Evolutionary conservation across 495 filamentous ascomycete species (phyloP).

Genomic region (Neurospora tetrasperma): DNA sequence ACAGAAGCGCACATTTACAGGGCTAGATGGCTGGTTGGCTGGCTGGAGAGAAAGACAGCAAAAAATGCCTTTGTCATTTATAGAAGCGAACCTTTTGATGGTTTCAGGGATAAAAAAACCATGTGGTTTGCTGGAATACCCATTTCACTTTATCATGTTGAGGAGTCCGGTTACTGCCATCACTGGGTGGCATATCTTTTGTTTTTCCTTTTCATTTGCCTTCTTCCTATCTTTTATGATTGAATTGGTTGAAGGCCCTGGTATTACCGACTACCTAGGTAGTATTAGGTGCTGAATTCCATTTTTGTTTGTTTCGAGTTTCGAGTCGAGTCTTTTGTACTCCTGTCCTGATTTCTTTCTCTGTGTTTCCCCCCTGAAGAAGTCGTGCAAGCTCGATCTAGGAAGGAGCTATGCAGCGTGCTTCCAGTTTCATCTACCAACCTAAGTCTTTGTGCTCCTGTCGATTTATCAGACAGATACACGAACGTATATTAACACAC

Average conservation of each 20-base stretch:
- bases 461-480: background rate
- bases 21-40: background rate
- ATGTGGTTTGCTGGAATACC: background rate
- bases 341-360: background rate
- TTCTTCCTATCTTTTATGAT: background rate
- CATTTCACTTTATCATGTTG: background rate
- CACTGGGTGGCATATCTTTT: background rate
- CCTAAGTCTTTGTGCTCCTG: background rate
- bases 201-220: too few relatives aligned
- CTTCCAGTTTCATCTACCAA: background rate
- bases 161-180: background rate
- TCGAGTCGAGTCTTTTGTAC: background rate
- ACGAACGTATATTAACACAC: background rate
- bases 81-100: background rate
- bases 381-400: background rate
- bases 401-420: background rate
- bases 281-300: background rate
- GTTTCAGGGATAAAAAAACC: background rate
- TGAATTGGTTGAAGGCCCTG: background rate
- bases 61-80: background rate
- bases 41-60: background rate
- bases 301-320: background rate
- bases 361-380: background rate
- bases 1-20: background rate
- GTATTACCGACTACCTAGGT: background rate